These are phyloP conservation scores for Emydomyces testavorans DNA, from an alignment of 2,329 filamentous ascomycete genomes.

Conservation along the genomic window DNA sequence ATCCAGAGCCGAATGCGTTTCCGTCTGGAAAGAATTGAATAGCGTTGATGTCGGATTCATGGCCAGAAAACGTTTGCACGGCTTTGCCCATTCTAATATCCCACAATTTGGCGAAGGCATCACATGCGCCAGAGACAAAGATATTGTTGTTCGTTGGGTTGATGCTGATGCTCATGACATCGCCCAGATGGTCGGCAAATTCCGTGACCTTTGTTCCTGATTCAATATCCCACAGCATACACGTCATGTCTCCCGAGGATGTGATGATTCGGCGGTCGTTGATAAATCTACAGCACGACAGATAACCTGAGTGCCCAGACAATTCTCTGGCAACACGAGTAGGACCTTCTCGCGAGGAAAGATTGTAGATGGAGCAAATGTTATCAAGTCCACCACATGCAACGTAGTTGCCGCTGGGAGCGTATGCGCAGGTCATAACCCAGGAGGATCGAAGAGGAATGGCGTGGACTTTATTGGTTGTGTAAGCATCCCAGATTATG, in stretches of 20 bases:
- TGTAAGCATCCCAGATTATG: constrained; percentile 99
- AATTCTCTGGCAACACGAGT: constrained; percentile 91
- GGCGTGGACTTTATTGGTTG: constrained; percentile 98
- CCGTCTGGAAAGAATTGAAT: constrained; percentile 99
- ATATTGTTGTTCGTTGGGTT: constrained; percentile 99
- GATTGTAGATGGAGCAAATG: constrained; percentile 99
- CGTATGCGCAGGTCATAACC: constrained; percentile 99
- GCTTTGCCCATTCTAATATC: constrained; percentile 97
- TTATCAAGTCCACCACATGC: constrained; percentile 98
- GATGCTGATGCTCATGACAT: constrained; percentile 99
- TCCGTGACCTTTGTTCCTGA: constrained; percentile 94
- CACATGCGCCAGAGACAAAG: constrained; percentile 97
- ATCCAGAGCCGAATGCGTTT: constrained; percentile 95
- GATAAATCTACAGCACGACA: constrained; percentile 97
- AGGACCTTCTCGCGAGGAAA: constrained; percentile 92
- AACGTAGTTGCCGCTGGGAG: constrained; percentile 94
- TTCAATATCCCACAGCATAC: constrained; percentile 99
- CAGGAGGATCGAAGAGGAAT: constrained; percentile 94
- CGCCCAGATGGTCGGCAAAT: constrained; percentile 94
- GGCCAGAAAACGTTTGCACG: constrained; percentile 94
- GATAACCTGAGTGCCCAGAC: constrained; percentile 91
- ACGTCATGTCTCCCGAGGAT: constrained; percentile 98
- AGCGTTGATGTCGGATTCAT: constrained; percentile 98
- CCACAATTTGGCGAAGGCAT: constrained; percentile 97
- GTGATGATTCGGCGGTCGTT: constrained; percentile 96